Evolutionary conservation across 2,329 filamentous ascomycete genomes (phyloP).

Genomic region (Fusarium mangiferae): DNA sequence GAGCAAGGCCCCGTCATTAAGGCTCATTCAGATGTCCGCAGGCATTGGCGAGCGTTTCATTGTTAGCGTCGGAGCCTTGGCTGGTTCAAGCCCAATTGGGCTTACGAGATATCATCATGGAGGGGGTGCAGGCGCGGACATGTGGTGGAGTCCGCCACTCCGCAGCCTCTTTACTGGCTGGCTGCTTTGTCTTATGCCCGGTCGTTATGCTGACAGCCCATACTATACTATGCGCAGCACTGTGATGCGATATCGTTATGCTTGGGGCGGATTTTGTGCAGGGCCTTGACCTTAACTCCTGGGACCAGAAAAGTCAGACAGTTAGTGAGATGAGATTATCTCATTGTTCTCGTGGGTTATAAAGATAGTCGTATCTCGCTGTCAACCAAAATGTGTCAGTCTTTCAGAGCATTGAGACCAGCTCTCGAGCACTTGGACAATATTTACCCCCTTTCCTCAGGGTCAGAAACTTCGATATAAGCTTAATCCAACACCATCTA

Average conservation of each 20-base stretch:
- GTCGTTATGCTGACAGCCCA: constrained; percentile 37
- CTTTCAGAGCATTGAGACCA: constrained; percentile 9
- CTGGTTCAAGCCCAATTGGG: constrained; percentile 32
- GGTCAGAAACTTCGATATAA: constrained; percentile 13
- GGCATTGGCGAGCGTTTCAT: constrained; percentile 14
- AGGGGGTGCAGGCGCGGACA: constrained; percentile 35
- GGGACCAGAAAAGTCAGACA: constrained; percentile 17
- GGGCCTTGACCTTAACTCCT: constrained; percentile 33
- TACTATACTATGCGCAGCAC: constrained; percentile 7
- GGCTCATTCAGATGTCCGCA: constrained; percentile 31
- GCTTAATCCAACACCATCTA: constrained; percentile 11
- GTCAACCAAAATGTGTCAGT: constrained; percentile 7
- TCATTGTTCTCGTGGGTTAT: constrained; percentile 22
- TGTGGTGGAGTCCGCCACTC: constrained; percentile 39
- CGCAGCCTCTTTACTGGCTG: constrained; percentile 23
- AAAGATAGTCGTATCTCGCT: constrained; percentile 31
- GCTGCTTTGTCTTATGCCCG: not conserved
- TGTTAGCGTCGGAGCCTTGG: constrained; percentile 36
- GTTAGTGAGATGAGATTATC: constrained; percentile 5
- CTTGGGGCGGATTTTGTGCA: constrained; percentile 36
- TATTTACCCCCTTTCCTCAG: not conserved
- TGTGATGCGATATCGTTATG: constrained; percentile 13
- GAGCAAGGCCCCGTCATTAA: constrained; percentile 11
- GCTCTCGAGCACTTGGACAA: constrained; percentile 13
- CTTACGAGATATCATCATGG: constrained; percentile 38